Percentiles rank a stretch among this genome's conserved stretches.
Conservation (phyloP, 108 stramenopile species). For the Fragilaria crotonensis region DNA sequence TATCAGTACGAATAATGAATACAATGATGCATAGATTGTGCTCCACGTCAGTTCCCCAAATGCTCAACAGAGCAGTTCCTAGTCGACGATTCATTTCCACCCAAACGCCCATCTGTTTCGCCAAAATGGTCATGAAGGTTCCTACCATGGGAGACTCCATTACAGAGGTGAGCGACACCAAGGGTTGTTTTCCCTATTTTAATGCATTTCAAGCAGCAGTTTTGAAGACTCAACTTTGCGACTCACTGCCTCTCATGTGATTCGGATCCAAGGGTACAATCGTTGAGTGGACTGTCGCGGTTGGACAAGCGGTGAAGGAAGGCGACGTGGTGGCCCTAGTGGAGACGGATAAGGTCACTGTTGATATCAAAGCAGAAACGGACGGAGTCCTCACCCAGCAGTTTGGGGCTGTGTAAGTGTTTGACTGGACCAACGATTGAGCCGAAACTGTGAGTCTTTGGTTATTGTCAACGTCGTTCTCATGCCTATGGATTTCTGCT, state of each 20-base stretch:
- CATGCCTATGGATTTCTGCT: background rate
- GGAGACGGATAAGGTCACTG: slow-evolving; percentile 91
- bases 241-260: too few relatives aligned
- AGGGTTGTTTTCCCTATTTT: background rate
- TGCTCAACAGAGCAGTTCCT: too few relatives aligned
- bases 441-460: too few relatives aligned
- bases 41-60: too few relatives aligned
- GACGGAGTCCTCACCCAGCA: slow-evolving; percentile 71
- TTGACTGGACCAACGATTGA: background rate
- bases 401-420: slow-evolving; percentile 65
- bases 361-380: slow-evolving; percentile 83
- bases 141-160: slow-evolving; percentile 82
- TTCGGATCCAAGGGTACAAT: slow-evolving; percentile 83
- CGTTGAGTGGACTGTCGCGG: slow-evolving; percentile 72
- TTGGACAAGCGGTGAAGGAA: slow-evolving; percentile 65
- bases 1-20: too few relatives aligned
- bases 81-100: too few relatives aligned
- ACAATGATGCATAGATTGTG: too few relatives aligned
- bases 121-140: slow-evolving; percentile 30
- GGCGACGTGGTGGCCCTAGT: slow-evolving; percentile 85
- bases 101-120: background rate
- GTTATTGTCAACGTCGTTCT: too few relatives aligned
- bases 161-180: slow-evolving; percentile 38
- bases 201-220: too few relatives aligned
- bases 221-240: too few relatives aligned